These are phyloP conservation scores for Pichia sp. DNA, from an alignment of 1,139 yeast species.

Conservation along the genomic window DNA sequence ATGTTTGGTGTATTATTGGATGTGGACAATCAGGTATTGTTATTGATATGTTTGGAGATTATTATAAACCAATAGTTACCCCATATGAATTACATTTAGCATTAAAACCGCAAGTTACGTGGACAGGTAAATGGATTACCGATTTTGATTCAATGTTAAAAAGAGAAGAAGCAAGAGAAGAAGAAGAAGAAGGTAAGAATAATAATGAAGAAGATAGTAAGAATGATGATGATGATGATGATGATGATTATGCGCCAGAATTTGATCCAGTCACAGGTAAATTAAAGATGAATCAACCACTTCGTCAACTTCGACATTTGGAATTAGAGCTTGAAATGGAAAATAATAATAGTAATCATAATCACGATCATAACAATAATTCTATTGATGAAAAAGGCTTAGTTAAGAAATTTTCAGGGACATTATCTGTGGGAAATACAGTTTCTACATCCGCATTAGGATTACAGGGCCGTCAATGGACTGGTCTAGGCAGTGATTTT, in stretches of 20 bases:
- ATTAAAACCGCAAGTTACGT: conserved; percentile 60
- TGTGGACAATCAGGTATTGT: conserved; percentile 94
- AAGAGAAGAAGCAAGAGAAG: conserved; percentile 25
- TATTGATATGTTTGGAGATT: conserved; percentile 69
- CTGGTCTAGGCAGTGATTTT: conserved; percentile 87
- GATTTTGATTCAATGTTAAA: conserved; percentile 56
- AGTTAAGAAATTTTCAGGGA: conserved; percentile 52
- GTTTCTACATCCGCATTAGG: conserved; percentile 84
- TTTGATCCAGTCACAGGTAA: conserved; percentile 88
- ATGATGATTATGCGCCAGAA: conserved; percentile 67
- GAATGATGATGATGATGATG: conserved; percentile 34
- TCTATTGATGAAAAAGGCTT: conserved; percentile 31
- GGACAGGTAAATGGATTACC: conserved; percentile 94
- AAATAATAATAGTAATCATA: neutral
- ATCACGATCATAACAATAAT: conserved; percentile 5
- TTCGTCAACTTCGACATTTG: conserved; percentile 60
- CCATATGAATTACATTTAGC: conserved; percentile 89
- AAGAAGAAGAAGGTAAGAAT: conserved; percentile 26
- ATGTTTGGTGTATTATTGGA: conserved; percentile 90
- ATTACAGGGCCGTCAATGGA: conserved; percentile 74
- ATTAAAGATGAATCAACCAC: conserved; percentile 66
- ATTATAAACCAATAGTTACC: conserved; percentile 84
- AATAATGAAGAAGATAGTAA: conserved; percentile 23
- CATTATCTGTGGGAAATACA: conserved; percentile 65
- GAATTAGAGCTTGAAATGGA: conserved; percentile 36